Evolutionary conservation across 441 rosid species (phyloP).

Genomic region (Euphorbia celastroides): DNA sequence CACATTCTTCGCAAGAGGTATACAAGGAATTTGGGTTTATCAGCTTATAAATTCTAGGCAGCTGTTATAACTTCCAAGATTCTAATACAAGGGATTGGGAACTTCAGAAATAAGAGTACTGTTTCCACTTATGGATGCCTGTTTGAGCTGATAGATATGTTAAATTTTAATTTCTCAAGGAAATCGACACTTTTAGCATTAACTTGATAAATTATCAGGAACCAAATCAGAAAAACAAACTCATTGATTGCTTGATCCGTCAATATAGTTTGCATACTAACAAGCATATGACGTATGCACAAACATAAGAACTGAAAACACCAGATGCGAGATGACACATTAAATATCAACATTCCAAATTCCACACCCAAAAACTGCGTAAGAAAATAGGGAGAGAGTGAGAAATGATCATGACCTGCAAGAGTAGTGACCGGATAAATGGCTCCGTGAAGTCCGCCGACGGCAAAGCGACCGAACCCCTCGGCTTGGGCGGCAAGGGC

Average conservation of each 20-base stretch:
- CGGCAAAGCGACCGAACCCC: constrained; percentile 76
- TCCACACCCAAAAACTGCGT: not conserved
- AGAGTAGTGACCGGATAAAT: constrained; percentile 57
- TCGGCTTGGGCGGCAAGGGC: constrained; percentile 77
- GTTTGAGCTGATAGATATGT: not conserved
- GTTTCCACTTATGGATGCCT: not conserved
- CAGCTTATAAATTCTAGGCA: not conserved
- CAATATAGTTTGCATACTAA: not conserved
- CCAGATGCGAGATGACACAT: not conserved
- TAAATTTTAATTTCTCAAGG: not conserved
- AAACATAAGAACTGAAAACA: not conserved
- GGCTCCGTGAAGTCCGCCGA: constrained; percentile 72
- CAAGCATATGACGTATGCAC: not conserved
- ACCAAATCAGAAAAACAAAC: not conserved
- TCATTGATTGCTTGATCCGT: not conserved
- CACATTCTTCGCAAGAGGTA: too few species aligned
- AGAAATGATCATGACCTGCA: constrained; percentile 37
- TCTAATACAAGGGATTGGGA: not conserved
- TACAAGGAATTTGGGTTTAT: not conserved
- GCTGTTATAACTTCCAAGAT: not conserved
- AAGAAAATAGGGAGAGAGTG: not conserved
- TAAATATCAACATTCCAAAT: not conserved
- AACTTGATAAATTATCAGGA: not conserved
- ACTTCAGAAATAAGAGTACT: not conserved
- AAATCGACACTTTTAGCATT: not conserved